phyloP scores from a whole-genome alignment of 352 stramenopile species.

The Phytophthora sansomeana region DNA sequence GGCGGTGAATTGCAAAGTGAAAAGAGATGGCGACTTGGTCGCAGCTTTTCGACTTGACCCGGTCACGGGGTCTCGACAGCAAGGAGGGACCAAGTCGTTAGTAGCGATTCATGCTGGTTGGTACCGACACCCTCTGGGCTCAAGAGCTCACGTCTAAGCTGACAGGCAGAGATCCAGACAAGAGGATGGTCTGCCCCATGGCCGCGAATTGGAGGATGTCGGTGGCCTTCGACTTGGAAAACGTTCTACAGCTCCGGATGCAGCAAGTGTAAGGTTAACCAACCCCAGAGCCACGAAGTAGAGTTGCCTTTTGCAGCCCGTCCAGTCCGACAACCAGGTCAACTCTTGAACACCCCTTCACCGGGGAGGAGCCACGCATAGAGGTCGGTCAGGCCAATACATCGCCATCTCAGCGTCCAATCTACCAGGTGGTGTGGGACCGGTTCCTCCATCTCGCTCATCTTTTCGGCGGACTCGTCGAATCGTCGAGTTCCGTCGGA shows the following conservation, averaged over 20 bases:
- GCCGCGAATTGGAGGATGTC: constrained; percentile 36
- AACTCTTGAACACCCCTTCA: constrained; percentile 7
- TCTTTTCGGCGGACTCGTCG: constrained; percentile 8
- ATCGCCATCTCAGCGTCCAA: constrained; percentile 17
- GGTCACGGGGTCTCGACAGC: background rate
- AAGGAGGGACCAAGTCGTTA: constrained; percentile 11
- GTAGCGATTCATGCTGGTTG: constrained; percentile 7
- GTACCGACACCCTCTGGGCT: constrained; percentile 9
- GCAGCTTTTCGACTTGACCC: too few relatives aligned
- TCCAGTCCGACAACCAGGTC: constrained; percentile 9
- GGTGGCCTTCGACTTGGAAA: background rate
- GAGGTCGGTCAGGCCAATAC: background rate
- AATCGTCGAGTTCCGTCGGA: constrained; percentile 12
- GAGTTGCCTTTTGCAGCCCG: constrained; percentile 14
- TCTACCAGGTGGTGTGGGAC: background rate
- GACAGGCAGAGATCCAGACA: constrained; percentile 23
- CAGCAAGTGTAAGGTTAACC: constrained; percentile 1
- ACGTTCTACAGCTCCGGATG: constrained; percentile 24
- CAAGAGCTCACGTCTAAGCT: constrained; percentile 23
- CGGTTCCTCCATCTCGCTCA: constrained; percentile 13
- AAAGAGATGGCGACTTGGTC: background rate
- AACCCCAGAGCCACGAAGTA: background rate
- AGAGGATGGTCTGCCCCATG: background rate
- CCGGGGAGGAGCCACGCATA: constrained; percentile 14
- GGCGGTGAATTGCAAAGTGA: constrained; percentile 38